Evolutionary conservation across 176 grass and related monocot species (phyloP).

Genomic region (Miscanthus lutarioriparius): DNA sequence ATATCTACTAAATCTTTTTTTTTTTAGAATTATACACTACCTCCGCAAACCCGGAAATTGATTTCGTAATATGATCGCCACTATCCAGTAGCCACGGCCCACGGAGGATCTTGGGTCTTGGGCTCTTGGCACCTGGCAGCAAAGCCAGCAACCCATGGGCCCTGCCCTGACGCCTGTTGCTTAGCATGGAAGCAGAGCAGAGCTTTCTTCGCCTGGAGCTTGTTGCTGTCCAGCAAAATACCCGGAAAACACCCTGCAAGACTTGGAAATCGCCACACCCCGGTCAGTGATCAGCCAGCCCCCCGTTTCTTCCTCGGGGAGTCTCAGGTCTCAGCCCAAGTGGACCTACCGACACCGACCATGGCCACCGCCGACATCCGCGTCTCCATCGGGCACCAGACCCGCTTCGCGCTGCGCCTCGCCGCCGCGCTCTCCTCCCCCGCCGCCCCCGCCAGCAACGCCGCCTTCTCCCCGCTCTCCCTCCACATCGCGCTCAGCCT

Average conservation of each 20-base stretch:
- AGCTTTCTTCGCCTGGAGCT: not conserved
- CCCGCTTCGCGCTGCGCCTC: slow-evolving; percentile 64
- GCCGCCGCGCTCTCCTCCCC: slow-evolving; percentile 45
- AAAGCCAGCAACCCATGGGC: not conserved
- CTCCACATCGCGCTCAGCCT: slow-evolving; percentile 80
- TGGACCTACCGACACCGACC: not conserved
- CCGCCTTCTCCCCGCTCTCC: slow-evolving; percentile 83
- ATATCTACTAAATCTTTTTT: too few relatives aligned
- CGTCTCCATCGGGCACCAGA: slow-evolving; percentile 65
- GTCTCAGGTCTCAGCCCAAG: not conserved
- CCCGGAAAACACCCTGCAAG: not conserved
- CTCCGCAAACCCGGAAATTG: too few relatives aligned
- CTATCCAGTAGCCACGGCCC: not conserved
- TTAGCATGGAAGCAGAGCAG: not conserved
- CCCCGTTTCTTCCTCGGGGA: not conserved
- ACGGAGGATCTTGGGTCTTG: not conserved
- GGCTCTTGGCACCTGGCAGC: not conserved
- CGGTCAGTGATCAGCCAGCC: not conserved
- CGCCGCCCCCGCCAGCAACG: slow-evolving; percentile 28
- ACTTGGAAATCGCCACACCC: not conserved
- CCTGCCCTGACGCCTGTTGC: not conserved
- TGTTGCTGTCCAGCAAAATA: not conserved
- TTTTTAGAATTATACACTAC: too few relatives aligned
- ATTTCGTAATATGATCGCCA: too few relatives aligned
- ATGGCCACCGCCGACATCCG: slow-evolving; percentile 64